Conservation (phyloP, 768 basidiomycete species). For the Trametes sanguinea region DNA sequence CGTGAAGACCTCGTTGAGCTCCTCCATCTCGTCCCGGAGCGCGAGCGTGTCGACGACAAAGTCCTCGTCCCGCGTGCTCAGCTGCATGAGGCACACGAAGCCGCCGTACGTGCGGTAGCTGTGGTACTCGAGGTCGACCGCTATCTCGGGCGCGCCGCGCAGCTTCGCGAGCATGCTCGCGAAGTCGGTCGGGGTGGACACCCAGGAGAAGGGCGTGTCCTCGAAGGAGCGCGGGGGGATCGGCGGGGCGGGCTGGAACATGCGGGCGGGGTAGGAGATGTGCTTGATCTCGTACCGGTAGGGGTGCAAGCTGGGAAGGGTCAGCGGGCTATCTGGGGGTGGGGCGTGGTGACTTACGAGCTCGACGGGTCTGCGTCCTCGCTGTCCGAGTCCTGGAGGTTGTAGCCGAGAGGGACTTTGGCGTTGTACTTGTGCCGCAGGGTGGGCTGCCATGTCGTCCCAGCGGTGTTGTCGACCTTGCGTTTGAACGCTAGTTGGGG, state of each 20-base stretch:
- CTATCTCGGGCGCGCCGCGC: conserved; percentile 71
- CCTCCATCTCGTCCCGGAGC: conserved; percentile 71
- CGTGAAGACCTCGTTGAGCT: conserved; percentile 81
- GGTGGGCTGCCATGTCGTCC: conserved; percentile 64
- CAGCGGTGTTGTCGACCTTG: conserved; percentile 56
- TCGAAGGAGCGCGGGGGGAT: conserved; percentile 60
- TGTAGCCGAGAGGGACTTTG: conserved; percentile 76
- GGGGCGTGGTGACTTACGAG: conserved; percentile 33
- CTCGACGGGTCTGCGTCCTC: conserved; percentile 26
- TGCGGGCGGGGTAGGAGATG: conserved; percentile 65
- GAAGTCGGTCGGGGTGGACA: conserved; percentile 60
- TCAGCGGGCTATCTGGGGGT: not conserved
- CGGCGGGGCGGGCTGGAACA: conserved; percentile 58
- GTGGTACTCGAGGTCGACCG: conserved; percentile 95
- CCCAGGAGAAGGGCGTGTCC: conserved; percentile 68
- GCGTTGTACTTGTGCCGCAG: conserved; percentile 82
- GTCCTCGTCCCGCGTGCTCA: conserved; percentile 81
- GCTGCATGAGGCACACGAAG: conserved; percentile 92
- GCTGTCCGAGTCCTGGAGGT: conserved; percentile 39
- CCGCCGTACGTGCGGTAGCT: conserved; percentile 82
- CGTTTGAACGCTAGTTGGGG: conserved; percentile 77
- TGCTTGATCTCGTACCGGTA: conserved; percentile 86
- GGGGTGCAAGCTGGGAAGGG: conserved; percentile 51
- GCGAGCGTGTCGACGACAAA: conserved; percentile 84
- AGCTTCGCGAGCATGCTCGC: conserved; percentile 67